These are phyloP conservation scores for Ophiostoma quercus DNA, from an alignment of 2,329 filamentous ascomycete species.

Conservation along the genomic window DNA sequence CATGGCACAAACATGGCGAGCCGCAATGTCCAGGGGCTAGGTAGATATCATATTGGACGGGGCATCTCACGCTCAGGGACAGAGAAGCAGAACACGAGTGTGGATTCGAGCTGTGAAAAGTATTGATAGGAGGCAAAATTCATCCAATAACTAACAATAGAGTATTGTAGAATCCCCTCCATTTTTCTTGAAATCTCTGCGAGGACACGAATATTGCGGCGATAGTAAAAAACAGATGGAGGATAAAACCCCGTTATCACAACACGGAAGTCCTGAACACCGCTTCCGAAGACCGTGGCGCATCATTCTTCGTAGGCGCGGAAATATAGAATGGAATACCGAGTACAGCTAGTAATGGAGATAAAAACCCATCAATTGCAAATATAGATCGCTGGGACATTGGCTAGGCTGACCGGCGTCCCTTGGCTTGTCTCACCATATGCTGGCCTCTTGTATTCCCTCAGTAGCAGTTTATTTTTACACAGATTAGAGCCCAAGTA, in stretches of 20 bases:
- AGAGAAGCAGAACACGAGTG: not conserved
- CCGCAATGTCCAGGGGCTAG: not conserved
- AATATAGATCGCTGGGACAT: not conserved
- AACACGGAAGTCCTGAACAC: not conserved
- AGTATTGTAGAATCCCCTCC: not conserved
- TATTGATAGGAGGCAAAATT: not conserved
- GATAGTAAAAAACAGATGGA: not conserved
- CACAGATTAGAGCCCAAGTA: not conserved
- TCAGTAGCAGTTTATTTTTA: not conserved
- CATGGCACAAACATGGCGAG: not conserved
- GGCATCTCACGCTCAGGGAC: not conserved
- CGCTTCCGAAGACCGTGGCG: not conserved
- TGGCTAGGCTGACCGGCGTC: not conserved
- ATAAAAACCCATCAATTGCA: not conserved
- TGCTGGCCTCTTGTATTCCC: not conserved
- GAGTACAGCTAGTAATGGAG: not conserved
- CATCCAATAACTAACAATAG: not conserved
- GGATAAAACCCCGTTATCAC: not conserved
- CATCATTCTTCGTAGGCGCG: not conserved
- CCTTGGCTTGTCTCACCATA: conserved; percentile 11
- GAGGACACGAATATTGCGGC: not conserved
- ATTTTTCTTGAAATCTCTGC: not conserved
- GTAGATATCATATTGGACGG: not conserved
- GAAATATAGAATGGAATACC: not conserved
- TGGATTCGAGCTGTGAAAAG: not conserved